phyloP scores from a whole-genome alignment of 2,329 filamentous ascomycete species.

The Ambrosiella xylebori region DNA sequence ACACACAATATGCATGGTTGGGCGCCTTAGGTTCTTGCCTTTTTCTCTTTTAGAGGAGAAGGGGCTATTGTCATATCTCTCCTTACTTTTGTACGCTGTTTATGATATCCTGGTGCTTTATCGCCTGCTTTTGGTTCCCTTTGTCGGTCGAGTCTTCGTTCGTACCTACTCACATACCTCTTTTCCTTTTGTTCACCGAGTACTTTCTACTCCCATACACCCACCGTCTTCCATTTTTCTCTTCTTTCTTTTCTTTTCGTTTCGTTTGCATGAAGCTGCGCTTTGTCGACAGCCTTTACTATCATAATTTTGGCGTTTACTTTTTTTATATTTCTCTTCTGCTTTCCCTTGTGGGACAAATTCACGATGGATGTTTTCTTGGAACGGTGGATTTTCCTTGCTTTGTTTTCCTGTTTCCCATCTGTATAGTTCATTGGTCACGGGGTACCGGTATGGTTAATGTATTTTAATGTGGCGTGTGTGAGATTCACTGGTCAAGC shows the following conservation, averaged over 20 bases:
- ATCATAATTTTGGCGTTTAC: neutral
- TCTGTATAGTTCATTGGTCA: neutral
- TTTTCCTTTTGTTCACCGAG: neutral
- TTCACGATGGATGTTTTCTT: slow-evolving; percentile 1
- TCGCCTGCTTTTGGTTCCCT: neutral
- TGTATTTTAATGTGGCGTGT: neutral
- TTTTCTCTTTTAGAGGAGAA: neutral
- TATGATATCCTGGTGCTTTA: slow-evolving; percentile 7
- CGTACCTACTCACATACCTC: neutral
- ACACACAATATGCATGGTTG: slow-evolving; percentile 3
- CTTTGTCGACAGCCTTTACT: neutral
- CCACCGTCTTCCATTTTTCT: neutral
- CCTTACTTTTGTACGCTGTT: slow-evolving; percentile 4
- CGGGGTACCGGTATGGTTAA: neutral
- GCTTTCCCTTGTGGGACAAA: neutral
- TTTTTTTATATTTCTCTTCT: slow-evolving; percentile 5
- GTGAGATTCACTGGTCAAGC: neutral
- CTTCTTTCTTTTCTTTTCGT: neutral
- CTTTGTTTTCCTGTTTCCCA: neutral
- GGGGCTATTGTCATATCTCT: neutral
- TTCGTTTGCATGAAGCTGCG: neutral
- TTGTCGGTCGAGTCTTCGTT: slow-evolving; percentile 1
- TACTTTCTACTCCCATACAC: neutral
- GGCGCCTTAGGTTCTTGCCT: neutral
- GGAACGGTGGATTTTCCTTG: neutral